Conservation (phyloP, 495 filamentous ascomycete genomes). For the Rhypophila decipiens region DNA sequence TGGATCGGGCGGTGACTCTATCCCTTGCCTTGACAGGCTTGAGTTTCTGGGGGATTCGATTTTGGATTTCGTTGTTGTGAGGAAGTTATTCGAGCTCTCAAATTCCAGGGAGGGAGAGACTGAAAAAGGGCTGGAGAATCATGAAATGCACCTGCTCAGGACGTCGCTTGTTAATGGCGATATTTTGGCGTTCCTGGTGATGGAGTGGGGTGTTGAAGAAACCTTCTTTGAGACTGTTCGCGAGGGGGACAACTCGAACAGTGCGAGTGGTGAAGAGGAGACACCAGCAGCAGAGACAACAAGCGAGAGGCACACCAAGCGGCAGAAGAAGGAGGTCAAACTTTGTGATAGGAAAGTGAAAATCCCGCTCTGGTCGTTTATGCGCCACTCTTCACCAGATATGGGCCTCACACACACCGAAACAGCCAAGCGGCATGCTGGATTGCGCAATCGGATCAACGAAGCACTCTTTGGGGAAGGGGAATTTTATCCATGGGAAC, state of each 20-base stretch:
- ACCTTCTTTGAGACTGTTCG: constrained; percentile 17
- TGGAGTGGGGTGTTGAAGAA: constrained; percentile 43
- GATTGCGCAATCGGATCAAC: constrained; percentile 44
- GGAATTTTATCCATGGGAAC: constrained; percentile 65
- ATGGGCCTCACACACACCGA: constrained; percentile 36
- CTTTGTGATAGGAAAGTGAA: constrained; percentile 15
- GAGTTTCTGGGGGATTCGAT: constrained; percentile 89
- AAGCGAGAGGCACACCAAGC: neutral
- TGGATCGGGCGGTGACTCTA: constrained; percentile 18
- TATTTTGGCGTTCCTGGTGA: constrained; percentile 79
- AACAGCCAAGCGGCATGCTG: constrained; percentile 43
- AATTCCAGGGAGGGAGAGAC: constrained; percentile 25
- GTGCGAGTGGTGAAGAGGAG: constrained; percentile 2
- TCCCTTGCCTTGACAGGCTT: constrained; percentile 73
- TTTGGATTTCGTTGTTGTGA: constrained; percentile 70
- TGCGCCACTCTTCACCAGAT: constrained; percentile 49
- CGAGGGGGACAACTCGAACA: neutral
- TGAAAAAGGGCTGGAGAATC: constrained; percentile 56
- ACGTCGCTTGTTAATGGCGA: constrained; percentile 77
- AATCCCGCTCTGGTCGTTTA: constrained; percentile 59
- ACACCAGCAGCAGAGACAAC: neutral
- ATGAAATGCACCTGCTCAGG: constrained; percentile 67
- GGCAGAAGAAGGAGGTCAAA: neutral
- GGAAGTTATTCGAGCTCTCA: constrained; percentile 26
- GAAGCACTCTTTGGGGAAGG: constrained; percentile 40